Conservation (phyloP, 176 grass and related monocot species). For the Echinochloa phyllopogon region DNA sequence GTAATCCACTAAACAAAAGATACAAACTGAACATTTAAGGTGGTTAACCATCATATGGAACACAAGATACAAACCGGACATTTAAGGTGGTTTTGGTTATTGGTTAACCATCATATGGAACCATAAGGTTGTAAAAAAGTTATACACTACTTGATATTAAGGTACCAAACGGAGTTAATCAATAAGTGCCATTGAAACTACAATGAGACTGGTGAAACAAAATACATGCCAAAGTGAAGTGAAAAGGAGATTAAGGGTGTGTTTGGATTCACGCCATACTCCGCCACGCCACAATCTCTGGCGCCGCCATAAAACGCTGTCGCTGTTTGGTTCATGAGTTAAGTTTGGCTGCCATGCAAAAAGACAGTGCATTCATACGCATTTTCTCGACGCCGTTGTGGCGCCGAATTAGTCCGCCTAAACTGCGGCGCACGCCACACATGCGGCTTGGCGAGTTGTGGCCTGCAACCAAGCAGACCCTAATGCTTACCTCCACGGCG, state of each 20-base stretch:
- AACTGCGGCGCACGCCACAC: too few species aligned
- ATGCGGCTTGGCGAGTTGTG: too few species aligned
- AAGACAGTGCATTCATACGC: too few species aligned
- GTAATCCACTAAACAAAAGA: slow-evolving; percentile 3
- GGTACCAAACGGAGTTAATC: neutral
- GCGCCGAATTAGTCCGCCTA: too few species aligned
- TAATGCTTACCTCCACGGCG: slow-evolving; percentile 76
- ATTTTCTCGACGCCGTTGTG: too few species aligned
- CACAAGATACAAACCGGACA: neutral
- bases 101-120: neutral
- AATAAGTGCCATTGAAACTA: slow-evolving; percentile 22
- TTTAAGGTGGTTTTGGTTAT: neutral
- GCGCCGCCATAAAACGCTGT: too few species aligned
- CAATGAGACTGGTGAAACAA: neutral
- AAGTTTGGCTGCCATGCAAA: too few species aligned
- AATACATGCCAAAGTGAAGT: slow-evolving; percentile 4
- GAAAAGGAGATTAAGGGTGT: neutral
- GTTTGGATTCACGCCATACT: too few species aligned
- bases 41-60: neutral
- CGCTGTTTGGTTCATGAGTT: too few species aligned
- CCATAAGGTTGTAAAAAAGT: neutral
- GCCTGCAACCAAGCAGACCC: too few species aligned
- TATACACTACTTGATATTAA: slow-evolving; percentile 6
- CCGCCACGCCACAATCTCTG: too few species aligned
- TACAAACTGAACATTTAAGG: neutral